These are phyloP conservation scores for Penicillium brevicompactum DNA, from an alignment of 2,329 filamentous ascomycete genomes.

Conservation along the genomic window DNA sequence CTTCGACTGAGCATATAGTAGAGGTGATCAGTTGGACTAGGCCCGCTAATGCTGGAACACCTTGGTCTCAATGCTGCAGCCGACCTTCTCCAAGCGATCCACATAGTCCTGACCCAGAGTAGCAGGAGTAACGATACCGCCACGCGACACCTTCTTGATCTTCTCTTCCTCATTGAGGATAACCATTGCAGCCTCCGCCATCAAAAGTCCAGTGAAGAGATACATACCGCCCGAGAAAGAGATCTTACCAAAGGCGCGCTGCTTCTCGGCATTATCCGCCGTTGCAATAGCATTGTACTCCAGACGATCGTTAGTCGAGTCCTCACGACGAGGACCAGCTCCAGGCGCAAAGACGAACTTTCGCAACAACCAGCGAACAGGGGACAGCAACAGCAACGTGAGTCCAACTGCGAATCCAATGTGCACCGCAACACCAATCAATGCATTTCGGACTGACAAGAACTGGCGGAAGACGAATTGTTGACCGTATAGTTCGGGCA, in stretches of 20 bases:
- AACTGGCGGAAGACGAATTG: constrained; percentile 62
- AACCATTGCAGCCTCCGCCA: constrained; percentile 50
- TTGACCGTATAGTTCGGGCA: constrained; percentile 59
- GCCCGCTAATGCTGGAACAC: constrained; percentile 34
- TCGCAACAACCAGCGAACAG: constrained; percentile 55
- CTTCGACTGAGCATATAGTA: neutral
- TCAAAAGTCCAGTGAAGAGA: constrained; percentile 44
- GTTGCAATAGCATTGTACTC: constrained; percentile 51
- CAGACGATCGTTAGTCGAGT: constrained; percentile 38
- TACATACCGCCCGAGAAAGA: constrained; percentile 47
- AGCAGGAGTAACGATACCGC: constrained; percentile 53
- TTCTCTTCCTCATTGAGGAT: constrained; percentile 46
- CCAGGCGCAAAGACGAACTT: constrained; percentile 54
- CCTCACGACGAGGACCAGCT: constrained; percentile 51
- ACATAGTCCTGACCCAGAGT: constrained; percentile 51
- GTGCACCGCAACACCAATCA: constrained; percentile 54
- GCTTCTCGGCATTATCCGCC: constrained; percentile 37
- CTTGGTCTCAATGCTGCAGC: constrained; percentile 44
- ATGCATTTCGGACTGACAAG: constrained; percentile 52
- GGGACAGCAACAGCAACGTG: constrained; percentile 53
- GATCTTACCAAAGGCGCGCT: constrained; percentile 46
- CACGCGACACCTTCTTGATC: constrained; percentile 43
- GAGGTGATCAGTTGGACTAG: neutral
- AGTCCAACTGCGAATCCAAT: constrained; percentile 49
- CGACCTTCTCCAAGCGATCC: constrained; percentile 47